Conservation (phyloP, 139 green algal species). For the Closterium sp. region DNA sequence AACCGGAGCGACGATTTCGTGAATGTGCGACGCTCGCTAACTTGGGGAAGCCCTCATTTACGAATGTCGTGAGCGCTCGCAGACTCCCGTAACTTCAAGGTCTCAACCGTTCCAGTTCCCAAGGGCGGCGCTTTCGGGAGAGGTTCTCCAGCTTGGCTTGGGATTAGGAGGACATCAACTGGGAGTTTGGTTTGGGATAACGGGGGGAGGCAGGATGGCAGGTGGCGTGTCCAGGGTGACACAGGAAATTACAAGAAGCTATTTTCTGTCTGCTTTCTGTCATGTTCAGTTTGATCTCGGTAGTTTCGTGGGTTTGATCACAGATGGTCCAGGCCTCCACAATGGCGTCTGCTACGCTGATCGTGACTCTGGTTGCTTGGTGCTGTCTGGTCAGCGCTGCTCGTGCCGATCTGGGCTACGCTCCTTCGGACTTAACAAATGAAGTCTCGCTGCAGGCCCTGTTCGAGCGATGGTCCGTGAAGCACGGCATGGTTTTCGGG, state of each 20-base stretch:
- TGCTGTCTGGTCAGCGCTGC: not conserved
- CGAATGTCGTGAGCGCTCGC: not conserved
- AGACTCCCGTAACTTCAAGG: not conserved
- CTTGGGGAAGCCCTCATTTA: not conserved
- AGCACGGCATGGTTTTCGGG: constrained; percentile 20
- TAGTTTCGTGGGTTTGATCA: not conserved
- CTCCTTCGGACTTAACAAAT: not conserved
- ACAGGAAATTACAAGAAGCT: not conserved
- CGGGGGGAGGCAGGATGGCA: not conserved
- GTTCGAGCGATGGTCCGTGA: constrained; percentile 1
- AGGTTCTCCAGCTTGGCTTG: too few relatives aligned
- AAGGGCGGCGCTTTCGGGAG: not conserved
- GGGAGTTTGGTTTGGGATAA: not conserved
- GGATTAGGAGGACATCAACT: not conserved
- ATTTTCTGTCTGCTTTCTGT: not conserved
- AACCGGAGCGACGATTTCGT: not conserved
- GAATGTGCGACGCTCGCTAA: not conserved
- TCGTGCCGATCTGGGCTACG: not conserved
- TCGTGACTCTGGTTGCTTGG: not conserved
- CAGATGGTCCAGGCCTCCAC: not conserved
- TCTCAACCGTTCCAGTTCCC: not conserved
- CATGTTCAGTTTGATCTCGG: not conserved
- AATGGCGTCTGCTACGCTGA: not conserved
- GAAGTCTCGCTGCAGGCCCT: constrained; percentile 6
- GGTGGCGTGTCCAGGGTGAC: not conserved